Evolutionary conservation across 148 eudicot species (phyloP), one percentile per base, ranked within the genome.

Genomic region (Cornus kousa): DNA sequence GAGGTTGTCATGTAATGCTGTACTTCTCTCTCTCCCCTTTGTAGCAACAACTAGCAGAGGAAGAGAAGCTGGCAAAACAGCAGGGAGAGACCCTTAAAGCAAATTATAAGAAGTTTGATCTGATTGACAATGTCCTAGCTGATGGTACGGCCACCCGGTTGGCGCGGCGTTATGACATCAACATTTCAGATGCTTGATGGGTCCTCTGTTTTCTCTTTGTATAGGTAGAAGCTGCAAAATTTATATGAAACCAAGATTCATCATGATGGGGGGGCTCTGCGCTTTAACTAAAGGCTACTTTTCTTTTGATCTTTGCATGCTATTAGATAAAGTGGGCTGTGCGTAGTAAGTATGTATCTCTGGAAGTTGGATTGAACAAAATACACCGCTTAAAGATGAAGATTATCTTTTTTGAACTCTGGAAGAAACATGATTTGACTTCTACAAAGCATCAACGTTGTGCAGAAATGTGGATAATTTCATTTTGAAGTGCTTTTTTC

Each of bases 21-120:
- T 43, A 43, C 20, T 28, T 28, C 28, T 46, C 59, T 39, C 39
- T 74, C 46, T 43, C 48, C 76, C 48, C 76, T n/a, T 67, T n/a
- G 80, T 81, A 91, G 95, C 69, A 55, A 33, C 90, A 85, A 75
- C 79, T 69, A 70, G 87, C 73, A 37, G 88, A 88, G 76, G 95
- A 93, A 80, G 89, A 87, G 82, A 83, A 91, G 53, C 92, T 93
- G 23, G 85, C 89, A 24, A 86, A 86, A 69, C 85, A 87, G 60
- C 94, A 90, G 79, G 59, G 31, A 2, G 89, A 86, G 48, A 39
- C 85, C 12, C 74, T 93, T 64, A 84, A 89, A 75, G 82, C 80
- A 32, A 85, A 86, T 7, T 77, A 86, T 72, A 83, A 82, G 78
- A 92, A 92, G 83, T 92, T 12, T 74, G 89, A 87, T 12, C 72